phyloP scores from a whole-genome alignment of 2,329 filamentous ascomycete genomes.

The Sporothrix luriei region DNA sequence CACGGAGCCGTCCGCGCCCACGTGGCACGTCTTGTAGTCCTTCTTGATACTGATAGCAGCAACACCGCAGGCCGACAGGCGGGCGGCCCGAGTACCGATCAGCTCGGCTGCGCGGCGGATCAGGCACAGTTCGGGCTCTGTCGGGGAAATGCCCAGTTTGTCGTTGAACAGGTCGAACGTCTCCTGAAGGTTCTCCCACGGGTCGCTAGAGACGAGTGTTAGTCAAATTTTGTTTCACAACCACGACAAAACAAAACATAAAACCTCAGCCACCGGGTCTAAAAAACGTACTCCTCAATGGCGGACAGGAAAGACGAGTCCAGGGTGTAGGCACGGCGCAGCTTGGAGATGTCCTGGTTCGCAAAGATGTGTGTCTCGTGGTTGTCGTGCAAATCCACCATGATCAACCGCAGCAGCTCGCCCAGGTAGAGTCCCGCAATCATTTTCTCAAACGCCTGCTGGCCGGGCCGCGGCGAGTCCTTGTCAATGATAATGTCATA shows the following conservation, averaged over 20 bases:
- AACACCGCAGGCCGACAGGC: slow-evolving; percentile 90
- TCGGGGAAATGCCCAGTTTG: slow-evolving; percentile 71
- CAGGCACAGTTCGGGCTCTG: slow-evolving; percentile 80
- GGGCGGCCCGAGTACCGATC: slow-evolving; percentile 90
- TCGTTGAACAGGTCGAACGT: slow-evolving; percentile 79
- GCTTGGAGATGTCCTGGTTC: slow-evolving; percentile 74
- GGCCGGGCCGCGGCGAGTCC: slow-evolving; percentile 86
- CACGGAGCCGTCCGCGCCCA: slow-evolving; percentile 93
- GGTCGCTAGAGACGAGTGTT: slow-evolving; percentile 61
- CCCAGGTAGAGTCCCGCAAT: slow-evolving; percentile 92
- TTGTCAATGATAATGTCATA: slow-evolving; percentile 89
- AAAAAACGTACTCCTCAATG: slow-evolving; percentile 74
- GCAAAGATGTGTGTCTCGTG: slow-evolving; percentile 76
- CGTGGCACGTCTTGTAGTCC: slow-evolving; percentile 81
- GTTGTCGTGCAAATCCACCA: slow-evolving; percentile 83
- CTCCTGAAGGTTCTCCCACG: slow-evolving; percentile 92
- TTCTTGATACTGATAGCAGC: slow-evolving; percentile 98
- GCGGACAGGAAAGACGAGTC: slow-evolving; percentile 91
- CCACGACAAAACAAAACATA: neutral
- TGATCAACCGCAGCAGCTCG: slow-evolving; percentile 86
- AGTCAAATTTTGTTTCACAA: neutral
- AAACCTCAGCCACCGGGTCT: neutral
- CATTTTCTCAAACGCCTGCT: slow-evolving; percentile 98
- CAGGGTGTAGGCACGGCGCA: slow-evolving; percentile 84
- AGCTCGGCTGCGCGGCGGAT: slow-evolving; percentile 87